phyloP scores from a whole-genome alignment of 2,329 filamentous ascomycete species.

The Fusarium paranaense region DNA sequence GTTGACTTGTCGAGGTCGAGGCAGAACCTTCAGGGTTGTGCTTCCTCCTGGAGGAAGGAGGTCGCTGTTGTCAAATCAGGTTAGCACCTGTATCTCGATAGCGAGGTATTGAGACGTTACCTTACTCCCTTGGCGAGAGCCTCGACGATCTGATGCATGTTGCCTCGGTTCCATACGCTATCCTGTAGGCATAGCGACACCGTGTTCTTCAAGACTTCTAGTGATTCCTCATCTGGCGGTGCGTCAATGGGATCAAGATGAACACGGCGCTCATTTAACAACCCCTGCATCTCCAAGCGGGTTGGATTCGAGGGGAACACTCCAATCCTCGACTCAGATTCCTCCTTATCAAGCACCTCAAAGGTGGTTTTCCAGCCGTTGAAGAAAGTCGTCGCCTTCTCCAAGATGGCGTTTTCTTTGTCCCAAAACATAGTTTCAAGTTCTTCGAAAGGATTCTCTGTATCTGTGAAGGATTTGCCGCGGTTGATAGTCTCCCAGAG shows the following conservation, averaged over 20 bases:
- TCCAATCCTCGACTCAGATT: not conserved
- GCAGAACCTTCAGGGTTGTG: not conserved
- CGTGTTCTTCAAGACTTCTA: not conserved
- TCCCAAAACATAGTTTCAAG: not conserved
- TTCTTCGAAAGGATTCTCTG: not conserved
- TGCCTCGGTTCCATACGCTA: not conserved
- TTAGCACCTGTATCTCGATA: not conserved
- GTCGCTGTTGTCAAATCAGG: not conserved
- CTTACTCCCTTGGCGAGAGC: not conserved
- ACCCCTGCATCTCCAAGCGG: not conserved
- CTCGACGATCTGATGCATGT: slow-evolving; percentile 1
- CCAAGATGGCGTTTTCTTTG: not conserved
- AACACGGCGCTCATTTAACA: not conserved
- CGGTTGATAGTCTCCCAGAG: slow-evolving; percentile 10
- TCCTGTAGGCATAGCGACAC: slow-evolving; percentile 3
- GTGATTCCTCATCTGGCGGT: slow-evolving; percentile 2
- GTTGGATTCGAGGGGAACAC: slow-evolving; percentile 1
- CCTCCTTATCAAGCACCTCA: not conserved
- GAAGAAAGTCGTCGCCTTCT: not conserved
- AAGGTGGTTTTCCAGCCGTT: not conserved
- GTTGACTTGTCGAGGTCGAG: not conserved
- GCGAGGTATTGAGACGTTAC: not conserved
- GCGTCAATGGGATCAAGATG: not conserved
- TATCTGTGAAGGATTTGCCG: slow-evolving; percentile 2
- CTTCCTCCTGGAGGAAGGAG: not conserved